Evolutionary conservation across 1,139 yeast species (phyloP).

Genomic region (Yamadazyma oceani): DNA sequence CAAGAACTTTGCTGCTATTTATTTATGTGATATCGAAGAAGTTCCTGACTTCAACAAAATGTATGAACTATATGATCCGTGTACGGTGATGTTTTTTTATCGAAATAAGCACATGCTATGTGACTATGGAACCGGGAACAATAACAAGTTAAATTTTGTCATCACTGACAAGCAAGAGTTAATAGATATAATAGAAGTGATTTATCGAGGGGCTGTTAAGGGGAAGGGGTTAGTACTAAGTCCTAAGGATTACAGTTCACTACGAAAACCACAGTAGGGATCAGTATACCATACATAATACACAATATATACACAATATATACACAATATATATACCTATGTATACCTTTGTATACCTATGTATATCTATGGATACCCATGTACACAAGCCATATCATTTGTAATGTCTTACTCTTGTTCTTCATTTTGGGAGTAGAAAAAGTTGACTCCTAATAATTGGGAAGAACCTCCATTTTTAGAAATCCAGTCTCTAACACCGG

Average conservation of each 20-base stretch:
- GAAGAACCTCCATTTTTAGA: conserved; percentile 58
- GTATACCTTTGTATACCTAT: neutral
- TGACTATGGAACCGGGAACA: conserved; percentile 97
- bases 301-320: neutral
- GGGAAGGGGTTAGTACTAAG: conserved; percentile 91
- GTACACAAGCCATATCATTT: neutral
- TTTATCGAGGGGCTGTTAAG: conserved; percentile 86
- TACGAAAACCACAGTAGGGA: conserved; percentile 18
- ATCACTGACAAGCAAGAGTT: conserved; percentile 83
- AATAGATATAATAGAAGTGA: conserved; percentile 86
- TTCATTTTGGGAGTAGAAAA: conserved; percentile 71
- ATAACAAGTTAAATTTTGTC: conserved; percentile 83
- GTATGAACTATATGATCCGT: conserved; percentile 91
- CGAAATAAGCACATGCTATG: conserved; percentile 97
- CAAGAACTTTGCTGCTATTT: conserved; percentile 82
- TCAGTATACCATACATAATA: no score
- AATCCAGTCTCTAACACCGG: conserved; percentile 75
- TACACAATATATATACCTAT: neutral
- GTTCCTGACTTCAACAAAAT: conserved; percentile 90
- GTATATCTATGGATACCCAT: neutral
- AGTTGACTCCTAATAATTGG: conserved; percentile 73
- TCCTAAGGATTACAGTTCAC: conserved; percentile 62
- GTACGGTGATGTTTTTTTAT: conserved; percentile 90
- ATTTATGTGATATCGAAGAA: conserved; percentile 82
- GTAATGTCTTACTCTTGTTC: conserved; percentile 36